Conservation (phyloP, 2,329 filamentous ascomycete genomes). For the Ceratocystis variospora region DNA sequence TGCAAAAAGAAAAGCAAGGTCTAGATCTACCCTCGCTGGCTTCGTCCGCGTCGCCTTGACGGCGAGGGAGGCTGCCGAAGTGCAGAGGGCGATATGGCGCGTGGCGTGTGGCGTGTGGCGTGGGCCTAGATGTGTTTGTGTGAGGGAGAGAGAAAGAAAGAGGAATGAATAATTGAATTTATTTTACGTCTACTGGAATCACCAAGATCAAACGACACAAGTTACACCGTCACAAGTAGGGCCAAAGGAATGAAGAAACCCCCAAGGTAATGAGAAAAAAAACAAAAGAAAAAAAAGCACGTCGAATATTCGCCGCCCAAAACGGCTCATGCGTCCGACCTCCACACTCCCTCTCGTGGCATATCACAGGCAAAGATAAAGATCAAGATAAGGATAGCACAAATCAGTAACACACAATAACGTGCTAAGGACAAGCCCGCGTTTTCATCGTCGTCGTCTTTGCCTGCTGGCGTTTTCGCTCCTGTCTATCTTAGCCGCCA, state of each 20-base stretch:
- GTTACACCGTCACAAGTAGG: too few relatives aligned
- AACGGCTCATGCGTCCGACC: too few relatives aligned
- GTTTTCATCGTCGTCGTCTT: not conserved
- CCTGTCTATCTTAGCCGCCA: not conserved
- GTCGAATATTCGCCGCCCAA: too few relatives aligned
- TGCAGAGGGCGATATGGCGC: too few relatives aligned
- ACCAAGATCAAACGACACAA: too few relatives aligned
- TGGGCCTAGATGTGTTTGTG: not conserved
- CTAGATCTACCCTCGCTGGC: not conserved
- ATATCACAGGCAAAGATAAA: not conserved
- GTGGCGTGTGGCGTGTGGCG: not conserved
- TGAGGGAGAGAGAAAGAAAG: too few relatives aligned
- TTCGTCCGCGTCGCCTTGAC: not conserved
- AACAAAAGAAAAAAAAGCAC: not conserved
- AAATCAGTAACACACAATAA: too few relatives aligned
- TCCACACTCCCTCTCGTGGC: not conserved
- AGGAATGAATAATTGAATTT: too few relatives aligned
- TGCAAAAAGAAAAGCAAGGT: not conserved
- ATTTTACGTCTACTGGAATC: too few relatives aligned
- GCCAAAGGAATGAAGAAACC: not conserved
- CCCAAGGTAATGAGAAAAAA: not conserved
- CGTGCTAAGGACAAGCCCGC: not conserved
- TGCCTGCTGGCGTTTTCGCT: not conserved
- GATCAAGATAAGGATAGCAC: not conserved
- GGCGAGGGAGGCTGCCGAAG: too few relatives aligned